phyloP scores from a whole-genome alignment of 2,329 filamentous ascomycete genomes.

The Hypoxylon sp. region DNA sequence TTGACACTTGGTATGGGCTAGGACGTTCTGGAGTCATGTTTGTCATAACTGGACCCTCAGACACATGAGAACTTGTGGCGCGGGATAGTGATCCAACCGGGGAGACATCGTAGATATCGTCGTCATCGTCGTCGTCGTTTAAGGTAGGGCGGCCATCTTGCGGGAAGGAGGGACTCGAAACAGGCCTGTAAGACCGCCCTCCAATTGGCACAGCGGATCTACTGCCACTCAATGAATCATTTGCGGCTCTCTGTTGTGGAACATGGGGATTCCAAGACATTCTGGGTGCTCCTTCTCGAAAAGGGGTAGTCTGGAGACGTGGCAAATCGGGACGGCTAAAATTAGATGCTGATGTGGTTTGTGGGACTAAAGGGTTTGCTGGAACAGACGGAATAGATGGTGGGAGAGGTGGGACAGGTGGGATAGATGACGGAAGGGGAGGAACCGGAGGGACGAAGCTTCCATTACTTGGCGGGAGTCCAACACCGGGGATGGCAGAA shows the following conservation, averaged over 20 bases:
- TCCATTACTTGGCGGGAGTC: constrained; percentile 22
- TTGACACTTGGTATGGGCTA: constrained; percentile 45
- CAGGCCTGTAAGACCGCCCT: constrained; percentile 28
- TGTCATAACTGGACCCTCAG: constrained; percentile 43
- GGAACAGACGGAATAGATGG: constrained; percentile 43
- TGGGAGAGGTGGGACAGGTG: constrained; percentile 46
- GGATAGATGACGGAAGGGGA: constrained; percentile 43
- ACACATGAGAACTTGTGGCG: constrained; percentile 43
- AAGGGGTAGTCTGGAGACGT: constrained; percentile 50
- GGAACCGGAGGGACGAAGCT: constrained; percentile 45
- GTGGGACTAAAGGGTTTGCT: constrained; percentile 31
- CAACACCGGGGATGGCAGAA: constrained; percentile 58
- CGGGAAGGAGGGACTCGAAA: constrained; percentile 42
- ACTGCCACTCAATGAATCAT: constrained; percentile 23
- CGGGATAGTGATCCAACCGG: constrained; percentile 47
- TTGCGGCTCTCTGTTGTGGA: constrained; percentile 32
- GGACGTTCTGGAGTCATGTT: constrained; percentile 43
- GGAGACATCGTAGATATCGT: constrained; percentile 53
- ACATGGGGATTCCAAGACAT: constrained; percentile 44
- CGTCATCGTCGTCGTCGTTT: constrained; percentile 46
- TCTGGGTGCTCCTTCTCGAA: constrained; percentile 36
- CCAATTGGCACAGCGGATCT: constrained; percentile 22
- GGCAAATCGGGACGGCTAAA: constrained; percentile 51
- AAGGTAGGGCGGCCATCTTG: constrained; percentile 23
- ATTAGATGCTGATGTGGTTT: constrained; percentile 8